Evolutionary conservation across 177 flowering plant species (phyloP), one percentile per base, ranked within the genome.

Genomic region (Telopea speciosissima): DNA sequence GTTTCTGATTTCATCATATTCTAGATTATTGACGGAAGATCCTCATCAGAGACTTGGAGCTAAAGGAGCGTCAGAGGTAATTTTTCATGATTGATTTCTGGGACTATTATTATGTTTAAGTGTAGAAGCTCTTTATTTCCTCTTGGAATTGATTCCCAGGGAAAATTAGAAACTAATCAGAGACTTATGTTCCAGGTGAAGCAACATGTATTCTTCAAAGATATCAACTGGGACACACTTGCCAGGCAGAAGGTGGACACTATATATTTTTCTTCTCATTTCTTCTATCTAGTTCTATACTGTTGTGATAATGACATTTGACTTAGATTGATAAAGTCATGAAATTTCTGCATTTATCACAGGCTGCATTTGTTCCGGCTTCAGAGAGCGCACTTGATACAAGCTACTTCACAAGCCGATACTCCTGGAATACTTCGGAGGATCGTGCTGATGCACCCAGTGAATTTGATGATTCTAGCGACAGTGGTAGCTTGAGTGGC

Each of bases 311-410:
- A 49, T 12, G 54, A 1, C 54, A 49, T 49, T 49, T 49, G 14
- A 1, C 54, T 44, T 44, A 8, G 7, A 44, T 9, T 9, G 14
- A 44, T 44, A 49, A 58, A 3, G 61, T 58, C 24, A 21, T 58
- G 24, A 24, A 58, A 22, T 42, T 75, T 36, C 56, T 22, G 4
- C 3, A 49, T 21, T 60, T 71, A 72, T 68, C 45, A 33, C 84
- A 96, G 99, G 99, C 99, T 71, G 97, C 98, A 71, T 96, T 96
- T 87, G 94, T 96, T 73, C 99, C 99, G 25, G 66, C 93, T 2
- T 96, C 97, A 54, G 99, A 93, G 69, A 85, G 92, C 81, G 92
- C 96, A 23, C 76, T 85, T 66, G 99, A 96, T 75, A 96, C 99
- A 11, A 96, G 97, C 81, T 96, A 96, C 82, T 96, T 96, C 80